Conservation (phyloP, 2,329 filamentous ascomycete species). For the Hypoxylon sp. region DNA sequence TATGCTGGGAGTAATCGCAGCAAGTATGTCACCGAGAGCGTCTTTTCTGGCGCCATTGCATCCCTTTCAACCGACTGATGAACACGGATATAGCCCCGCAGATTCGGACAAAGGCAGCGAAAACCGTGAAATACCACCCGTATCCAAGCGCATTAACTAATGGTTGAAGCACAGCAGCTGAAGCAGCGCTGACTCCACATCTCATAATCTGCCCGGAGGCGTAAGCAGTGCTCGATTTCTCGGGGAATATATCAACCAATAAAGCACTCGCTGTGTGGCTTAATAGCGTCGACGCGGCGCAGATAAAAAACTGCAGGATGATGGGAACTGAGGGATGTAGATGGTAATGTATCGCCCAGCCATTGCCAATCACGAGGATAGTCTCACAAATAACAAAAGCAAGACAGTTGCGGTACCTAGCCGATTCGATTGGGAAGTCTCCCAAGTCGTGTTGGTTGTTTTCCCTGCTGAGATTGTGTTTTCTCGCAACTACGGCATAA, state of each 20-base stretch:
- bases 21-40: neutral
- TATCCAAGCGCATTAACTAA: constrained; percentile 3
- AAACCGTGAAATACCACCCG: constrained; percentile 9
- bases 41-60: constrained; percentile 9
- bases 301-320: constrained; percentile 1
- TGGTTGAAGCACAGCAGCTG: constrained; percentile 10
- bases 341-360: constrained; percentile 2
- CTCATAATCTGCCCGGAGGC: constrained; percentile 9
- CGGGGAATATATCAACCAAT: constrained; percentile 2
- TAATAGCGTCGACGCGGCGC: neutral
- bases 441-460: neutral
- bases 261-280: constrained; percentile 3
- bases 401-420: constrained; percentile 4
- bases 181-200: constrained; percentile 5
- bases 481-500: constrained; percentile 2
- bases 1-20: neutral
- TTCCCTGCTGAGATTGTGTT: neutral
- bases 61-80: constrained; percentile 2
- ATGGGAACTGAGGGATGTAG: neutral
- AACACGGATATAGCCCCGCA: constrained; percentile 6
- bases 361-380: neutral
- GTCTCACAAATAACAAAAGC: neutral
- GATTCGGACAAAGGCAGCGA: constrained; percentile 1
- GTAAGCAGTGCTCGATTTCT: constrained; percentile 4
- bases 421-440: constrained; percentile 2